Evolutionary conservation across 2,329 filamentous ascomycete genomes (phyloP), one percentile per base, ranked within the genome.

Genomic region (Didymella lethalis): DNA sequence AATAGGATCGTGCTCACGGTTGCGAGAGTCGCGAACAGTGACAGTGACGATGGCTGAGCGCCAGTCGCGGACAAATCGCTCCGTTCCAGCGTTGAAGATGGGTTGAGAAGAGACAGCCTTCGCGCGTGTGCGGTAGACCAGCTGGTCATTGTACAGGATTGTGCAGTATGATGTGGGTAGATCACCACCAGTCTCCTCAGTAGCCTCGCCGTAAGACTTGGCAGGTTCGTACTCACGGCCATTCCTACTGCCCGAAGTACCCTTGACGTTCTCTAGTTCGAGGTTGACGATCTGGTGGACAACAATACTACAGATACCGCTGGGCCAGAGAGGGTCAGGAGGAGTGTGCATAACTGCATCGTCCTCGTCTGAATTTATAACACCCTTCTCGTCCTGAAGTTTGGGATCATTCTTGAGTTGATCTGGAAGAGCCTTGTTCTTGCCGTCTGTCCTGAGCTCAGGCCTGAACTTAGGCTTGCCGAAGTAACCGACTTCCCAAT

Each of bases 401-500:
- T 91, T 88, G 3, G 89, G 86, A 63, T 90, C 85, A 66, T 94
- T 85, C 58, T 87, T 87, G 31, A 97, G 84, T 55, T 87, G 85
- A 57, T 88, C 84, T 2, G 92, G 92, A 3, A 97, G 82, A 59
- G 85, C 88, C 58, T 88, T 84, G 74, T 97, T 90, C 78, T 92
- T 92, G 43, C 94, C 94, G 72, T 96, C 91, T 0, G 93, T 97
- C 40, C 92, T 86, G 45, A 98, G 83, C 12, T 92, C 92, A 63
- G 89, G 87, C 53, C 94, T 86, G 79, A 97, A 93, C 65, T 93
- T 88, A 0, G 93, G 92, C 80, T 97, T 97, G 67, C 89, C 89
- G 69, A 97, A 98, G 80, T 90, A 98, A 7, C 94, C 95, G 46
- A 98, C 92, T 76, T 97, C 94, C 94, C 94, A 98, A 73, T 96